Evolutionary conservation across 495 filamentous ascomycete genomes (phyloP), one percentile per base, ranked within the genome.

Genomic region (Margaritispora aquatica): DNA sequence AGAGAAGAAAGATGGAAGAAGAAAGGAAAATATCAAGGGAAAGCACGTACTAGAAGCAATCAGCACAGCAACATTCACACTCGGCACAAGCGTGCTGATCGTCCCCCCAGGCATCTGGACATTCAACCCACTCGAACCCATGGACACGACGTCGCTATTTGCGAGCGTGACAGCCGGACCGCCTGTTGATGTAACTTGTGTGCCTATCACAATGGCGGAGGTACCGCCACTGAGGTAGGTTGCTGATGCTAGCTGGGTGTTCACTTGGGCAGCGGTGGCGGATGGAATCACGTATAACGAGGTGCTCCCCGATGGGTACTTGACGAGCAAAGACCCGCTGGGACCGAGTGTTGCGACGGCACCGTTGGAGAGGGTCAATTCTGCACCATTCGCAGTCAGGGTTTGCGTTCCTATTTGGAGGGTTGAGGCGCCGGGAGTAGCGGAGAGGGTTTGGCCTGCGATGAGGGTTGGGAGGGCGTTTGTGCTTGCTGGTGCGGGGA

Each of bases 361-460:
- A 27, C 41, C 48, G 13, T 24, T 34, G 2, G 34, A n/a, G 1
- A 63, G 15, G 0, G 61, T 59, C 26, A 63, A 24, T 17, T 26
- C 21, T 24, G 50, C 20, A 2, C 61, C 61, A 20, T 51, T 51
- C 2, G 51, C 2, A 7, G 54, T 56, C 11, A 62, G 19, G 13
- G 63, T 61, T 31, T 65, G 59, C n/a, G 19, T 19, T 15, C 47
- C 46, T 23, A 65, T 55, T 0, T 55, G 26, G 5, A 65, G 21
- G 1, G 49, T 54, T n/a, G 62, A 61, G 0, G 38, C 58, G 19
- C 54, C n/a, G n/a, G n/a, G n/a, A n/a, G n/a, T n/a, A n/a, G n/a
- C n/a, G n/a, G n/a, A n/a, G n/a, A n/a, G n/a, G n/a, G n/a, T n/a
- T n/a, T n/a, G n/a, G n/a, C n/a, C n/a, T n/a, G n/a, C n/a, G n/a